phyloP scores from a whole-genome alignment of 768 basidiomycete species.

The Tricholoma saponaceum region DNA sequence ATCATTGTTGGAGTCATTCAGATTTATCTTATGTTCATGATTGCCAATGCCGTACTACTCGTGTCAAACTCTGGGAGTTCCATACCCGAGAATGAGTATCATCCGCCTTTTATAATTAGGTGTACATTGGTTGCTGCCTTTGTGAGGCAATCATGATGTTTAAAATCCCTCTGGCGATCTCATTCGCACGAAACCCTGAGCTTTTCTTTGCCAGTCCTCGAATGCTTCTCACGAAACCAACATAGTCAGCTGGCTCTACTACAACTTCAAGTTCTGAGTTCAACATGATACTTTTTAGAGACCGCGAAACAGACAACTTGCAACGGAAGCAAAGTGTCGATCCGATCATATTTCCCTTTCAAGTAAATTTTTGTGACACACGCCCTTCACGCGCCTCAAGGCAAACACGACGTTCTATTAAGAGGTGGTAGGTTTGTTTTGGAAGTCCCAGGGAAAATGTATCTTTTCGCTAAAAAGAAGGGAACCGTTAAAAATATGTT shows the following conservation, averaged over 20 bases:
- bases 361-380: constrained; percentile 6
- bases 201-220: neutral
- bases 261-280: too few species aligned
- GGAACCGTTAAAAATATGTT: constrained; percentile 1
- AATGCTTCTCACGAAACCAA: neutral
- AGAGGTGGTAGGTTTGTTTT: constrained; percentile 24
- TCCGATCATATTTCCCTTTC: constrained; percentile 7
- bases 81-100: neutral
- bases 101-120: neutral
- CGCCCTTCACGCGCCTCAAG: constrained; percentile 21
- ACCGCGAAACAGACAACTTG: constrained; percentile 3
- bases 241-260: neutral
- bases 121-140: neutral
- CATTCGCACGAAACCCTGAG: neutral
- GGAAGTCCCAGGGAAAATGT: constrained; percentile 16
- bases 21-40: neutral
- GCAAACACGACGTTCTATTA: constrained; percentile 37
- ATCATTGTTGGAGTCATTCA: neutral
- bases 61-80: neutral
- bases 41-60: neutral
- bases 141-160: too few species aligned
- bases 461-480: constrained; percentile 19
- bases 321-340: constrained; percentile 9
- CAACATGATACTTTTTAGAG: neutral
- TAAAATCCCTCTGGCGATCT: too few species aligned